Evolutionary conservation across 1,139 yeast species (phyloP).

Genomic region (Kurtzmaniella quercitrusa): DNA sequence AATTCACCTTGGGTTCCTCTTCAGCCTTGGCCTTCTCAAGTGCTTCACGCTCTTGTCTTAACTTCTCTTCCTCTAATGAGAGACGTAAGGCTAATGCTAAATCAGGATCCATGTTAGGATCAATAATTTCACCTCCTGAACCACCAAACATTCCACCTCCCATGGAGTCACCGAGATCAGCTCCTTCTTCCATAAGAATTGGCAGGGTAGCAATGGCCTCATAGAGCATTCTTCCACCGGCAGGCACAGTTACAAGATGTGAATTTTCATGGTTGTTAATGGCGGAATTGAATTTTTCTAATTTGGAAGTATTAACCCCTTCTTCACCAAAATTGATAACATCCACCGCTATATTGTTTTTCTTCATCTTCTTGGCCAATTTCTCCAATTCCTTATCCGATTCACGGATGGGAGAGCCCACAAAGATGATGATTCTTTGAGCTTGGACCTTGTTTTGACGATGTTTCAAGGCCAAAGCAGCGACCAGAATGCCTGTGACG

Average conservation of each 20-base stretch:
- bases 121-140: constrained; percentile 58
- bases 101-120: constrained; percentile 95
- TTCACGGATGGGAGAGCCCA: constrained; percentile 80
- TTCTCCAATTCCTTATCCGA: constrained; percentile 70
- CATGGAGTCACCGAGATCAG: constrained; percentile 41
- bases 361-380: constrained; percentile 89
- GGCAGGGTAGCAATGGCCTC: constrained; percentile 72
- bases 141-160: constrained; percentile 41
- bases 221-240: constrained; percentile 77
- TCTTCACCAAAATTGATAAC: constrained; percentile 92
- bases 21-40: constrained; percentile 30
- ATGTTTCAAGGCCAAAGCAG: constrained; percentile 94
- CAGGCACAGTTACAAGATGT: constrained; percentile 82
- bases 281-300: constrained; percentile 75
- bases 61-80: constrained; percentile 78
- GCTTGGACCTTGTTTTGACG: constrained; percentile 92
- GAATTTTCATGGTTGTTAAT: constrained; percentile 75
- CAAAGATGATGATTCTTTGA: constrained; percentile 86
- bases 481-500: constrained; percentile 87
- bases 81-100: constrained; percentile 88
- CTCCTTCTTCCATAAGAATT: constrained; percentile 57
- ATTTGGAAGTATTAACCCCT: constrained; percentile 65
- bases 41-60: constrained; percentile 66
- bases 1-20: constrained; percentile 14
- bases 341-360: constrained; percentile 88